Evolutionary conservation across 208 protist genomes (phyloP).

Genomic region (Leishmania lainsoni): DNA sequence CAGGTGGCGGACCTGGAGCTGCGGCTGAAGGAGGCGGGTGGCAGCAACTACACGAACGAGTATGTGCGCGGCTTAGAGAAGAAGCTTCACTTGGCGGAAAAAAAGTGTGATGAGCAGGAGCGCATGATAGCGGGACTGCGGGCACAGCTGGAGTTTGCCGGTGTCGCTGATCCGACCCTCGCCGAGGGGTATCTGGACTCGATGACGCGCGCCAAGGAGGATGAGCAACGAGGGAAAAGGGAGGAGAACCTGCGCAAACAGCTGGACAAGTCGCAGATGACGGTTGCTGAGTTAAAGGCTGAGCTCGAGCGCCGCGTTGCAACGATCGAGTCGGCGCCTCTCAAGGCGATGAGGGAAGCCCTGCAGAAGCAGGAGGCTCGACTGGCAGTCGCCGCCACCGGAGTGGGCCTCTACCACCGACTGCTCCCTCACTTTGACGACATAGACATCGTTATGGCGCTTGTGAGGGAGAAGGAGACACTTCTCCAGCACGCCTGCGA

Average conservation of each 20-base stretch:
- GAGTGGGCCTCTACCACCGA: conserved; percentile 21
- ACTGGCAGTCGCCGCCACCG: conserved; percentile 15
- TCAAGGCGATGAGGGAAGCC: conserved; percentile 38
- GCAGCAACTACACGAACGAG: conserved; percentile 65
- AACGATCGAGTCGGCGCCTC: conserved; percentile 24
- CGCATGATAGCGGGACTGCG: conserved; percentile 51
- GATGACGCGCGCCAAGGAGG: conserved; percentile 18
- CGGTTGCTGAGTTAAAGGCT: conserved; percentile 37
- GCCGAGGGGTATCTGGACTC: conserved; percentile 31
- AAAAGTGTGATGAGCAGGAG: conserved; percentile 63
- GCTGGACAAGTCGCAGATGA: conserved; percentile 45
- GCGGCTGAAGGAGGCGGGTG: conserved; percentile 58
- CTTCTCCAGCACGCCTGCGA: conserved; percentile 28
- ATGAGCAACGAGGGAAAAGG: conserved; percentile 22
- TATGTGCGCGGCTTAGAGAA: conserved; percentile 62
- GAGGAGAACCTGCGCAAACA: conserved; percentile 38
- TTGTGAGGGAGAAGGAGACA: conserved; percentile 26
- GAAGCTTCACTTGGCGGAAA: conserved; percentile 41
- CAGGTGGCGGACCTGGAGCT: conserved; percentile 67
- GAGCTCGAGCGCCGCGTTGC: conserved; percentile 45
- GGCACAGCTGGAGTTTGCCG: conserved; percentile 48
- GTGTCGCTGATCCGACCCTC: conserved; percentile 42
- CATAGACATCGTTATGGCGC: conserved; percentile 20
- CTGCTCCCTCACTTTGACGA: conserved; percentile 10
- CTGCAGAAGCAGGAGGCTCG: conserved; percentile 17